Conservation (phyloP, 2,329 filamentous ascomycete genomes). For the Aspergillus felis region DNA sequence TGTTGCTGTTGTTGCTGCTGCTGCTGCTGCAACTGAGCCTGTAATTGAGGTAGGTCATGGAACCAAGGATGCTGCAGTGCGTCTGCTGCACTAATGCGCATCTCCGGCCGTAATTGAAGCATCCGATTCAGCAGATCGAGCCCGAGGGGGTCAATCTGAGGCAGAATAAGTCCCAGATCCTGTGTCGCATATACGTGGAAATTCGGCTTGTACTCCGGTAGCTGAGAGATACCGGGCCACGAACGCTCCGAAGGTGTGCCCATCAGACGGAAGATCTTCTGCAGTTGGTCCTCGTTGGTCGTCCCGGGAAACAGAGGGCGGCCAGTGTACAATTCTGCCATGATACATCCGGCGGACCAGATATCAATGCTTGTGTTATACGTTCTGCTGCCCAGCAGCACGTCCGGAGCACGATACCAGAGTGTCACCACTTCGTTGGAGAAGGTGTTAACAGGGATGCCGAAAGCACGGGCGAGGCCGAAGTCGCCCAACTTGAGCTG, state of each 20-base stretch:
- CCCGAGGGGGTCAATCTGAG: conserved; percentile 81
- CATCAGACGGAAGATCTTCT: conserved; percentile 98
- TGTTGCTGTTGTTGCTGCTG: conserved; percentile 36
- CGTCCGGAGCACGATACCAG: conserved; percentile 96
- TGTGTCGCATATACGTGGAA: conserved; percentile 95
- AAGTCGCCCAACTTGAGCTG: conserved; percentile 92
- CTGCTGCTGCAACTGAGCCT: conserved; percentile 46
- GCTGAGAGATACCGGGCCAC: conserved; percentile 91
- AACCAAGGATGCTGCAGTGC: conserved; percentile 94
- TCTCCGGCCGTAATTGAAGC: conserved; percentile 88
- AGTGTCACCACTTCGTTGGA: conserved; percentile 96
- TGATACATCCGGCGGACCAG: conserved; percentile 98
- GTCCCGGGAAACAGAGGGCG: conserved; percentile 94
- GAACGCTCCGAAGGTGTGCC: conserved; percentile 92
- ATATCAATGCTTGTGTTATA: conserved; percentile 99
- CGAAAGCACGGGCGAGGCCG: conserved; percentile 87
- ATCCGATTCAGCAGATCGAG: conserved; percentile 85
- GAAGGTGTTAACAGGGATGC: conserved; percentile 96
- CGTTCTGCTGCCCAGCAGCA: conserved; percentile 85
- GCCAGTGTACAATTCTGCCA: conserved; percentile 99
- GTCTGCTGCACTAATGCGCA: conserved; percentile 81
- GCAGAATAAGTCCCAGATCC: conserved; percentile 79
- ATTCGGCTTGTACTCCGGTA: conserved; percentile 95
- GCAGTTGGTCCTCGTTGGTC: conserved; percentile 94
- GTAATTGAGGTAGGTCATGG: conserved; percentile 57